These are phyloP conservation scores for Vigna nakashimae DNA, from an alignment of 306 rosid species.

Conservation along the genomic window DNA sequence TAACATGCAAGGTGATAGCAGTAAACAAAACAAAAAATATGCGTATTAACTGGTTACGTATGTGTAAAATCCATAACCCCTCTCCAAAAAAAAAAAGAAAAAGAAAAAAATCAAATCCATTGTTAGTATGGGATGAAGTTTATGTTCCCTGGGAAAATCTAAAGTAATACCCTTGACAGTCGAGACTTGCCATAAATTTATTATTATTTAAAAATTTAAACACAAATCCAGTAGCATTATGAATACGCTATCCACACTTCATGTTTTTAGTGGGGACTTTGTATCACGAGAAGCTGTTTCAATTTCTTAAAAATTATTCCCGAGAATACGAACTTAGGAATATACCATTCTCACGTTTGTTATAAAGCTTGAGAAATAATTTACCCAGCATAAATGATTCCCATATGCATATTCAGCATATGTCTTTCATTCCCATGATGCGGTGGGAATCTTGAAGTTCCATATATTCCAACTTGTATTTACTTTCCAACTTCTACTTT, in stretches of 20 bases:
- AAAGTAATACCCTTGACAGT: neutral
- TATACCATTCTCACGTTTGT: neutral
- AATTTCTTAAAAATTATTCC: neutral
- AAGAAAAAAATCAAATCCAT: neutral
- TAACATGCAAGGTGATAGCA: constrained; percentile 33
- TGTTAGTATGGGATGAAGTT: neutral
- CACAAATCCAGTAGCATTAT: neutral
- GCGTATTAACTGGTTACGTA: constrained; percentile 19
- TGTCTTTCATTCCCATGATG: neutral
- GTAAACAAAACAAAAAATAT: constrained; percentile 11
- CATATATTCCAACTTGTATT: neutral
- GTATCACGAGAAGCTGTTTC: neutral
- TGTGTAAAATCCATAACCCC: neutral
- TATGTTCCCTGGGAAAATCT: constrained; percentile 13
- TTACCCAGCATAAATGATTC: neutral
- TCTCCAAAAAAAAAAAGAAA: neutral
- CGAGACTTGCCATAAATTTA: neutral
- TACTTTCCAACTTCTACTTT: neutral
- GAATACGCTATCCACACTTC: neutral
- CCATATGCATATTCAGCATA: neutral
- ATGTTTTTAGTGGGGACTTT: neutral
- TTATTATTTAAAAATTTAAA: neutral
- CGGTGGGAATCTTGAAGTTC: neutral
- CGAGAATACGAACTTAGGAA: neutral
- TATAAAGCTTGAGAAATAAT: neutral